phyloP scores from a whole-genome alignment of 2,329 filamentous ascomycete species.

The Curvularia spicifera region DNA sequence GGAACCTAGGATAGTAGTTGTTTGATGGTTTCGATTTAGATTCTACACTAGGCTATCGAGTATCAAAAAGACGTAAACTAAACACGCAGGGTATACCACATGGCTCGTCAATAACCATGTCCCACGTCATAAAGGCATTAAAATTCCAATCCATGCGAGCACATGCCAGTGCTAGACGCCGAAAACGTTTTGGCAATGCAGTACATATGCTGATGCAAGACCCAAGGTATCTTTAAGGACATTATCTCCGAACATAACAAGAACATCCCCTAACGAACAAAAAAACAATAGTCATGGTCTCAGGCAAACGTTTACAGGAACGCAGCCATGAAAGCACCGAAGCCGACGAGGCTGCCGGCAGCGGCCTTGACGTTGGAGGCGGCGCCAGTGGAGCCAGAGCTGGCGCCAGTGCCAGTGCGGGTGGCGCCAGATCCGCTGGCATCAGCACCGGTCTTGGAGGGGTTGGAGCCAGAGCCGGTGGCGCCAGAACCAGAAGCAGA shows the following conservation, averaged over 20 bases:
- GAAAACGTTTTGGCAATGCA: constrained; percentile 16
- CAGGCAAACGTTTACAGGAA: constrained; percentile 42
- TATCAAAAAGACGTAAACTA: constrained; percentile 10
- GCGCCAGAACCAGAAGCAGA: constrained; percentile 15
- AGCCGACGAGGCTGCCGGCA: constrained; percentile 42
- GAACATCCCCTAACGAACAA: not conserved
- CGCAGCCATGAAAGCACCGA: constrained; percentile 46
- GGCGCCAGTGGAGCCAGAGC: constrained; percentile 26
- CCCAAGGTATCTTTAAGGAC: constrained; percentile 43
- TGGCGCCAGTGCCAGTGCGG: constrained; percentile 22
- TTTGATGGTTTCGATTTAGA: constrained; percentile 13
- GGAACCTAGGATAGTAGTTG: not conserved
- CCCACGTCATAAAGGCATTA: constrained; percentile 17
- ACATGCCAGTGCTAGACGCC: constrained; percentile 33
- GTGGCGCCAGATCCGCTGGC: constrained; percentile 15
- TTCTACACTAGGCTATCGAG: constrained; percentile 14
- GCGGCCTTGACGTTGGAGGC: constrained; percentile 41
- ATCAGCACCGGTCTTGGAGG: constrained; percentile 4
- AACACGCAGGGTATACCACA: constrained; percentile 9
- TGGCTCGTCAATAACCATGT: constrained; percentile 10
- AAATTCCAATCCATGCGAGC: constrained; percentile 16
- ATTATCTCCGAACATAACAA: constrained; percentile 20
- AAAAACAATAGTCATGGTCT: constrained; percentile 1
- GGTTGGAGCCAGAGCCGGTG: constrained; percentile 8
- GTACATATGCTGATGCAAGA: constrained; percentile 29